Evolutionary conservation across 1,284 basidiomycete species (phyloP), one percentile per base, ranked within the genome.

Genomic region (Puccinia horiana): DNA sequence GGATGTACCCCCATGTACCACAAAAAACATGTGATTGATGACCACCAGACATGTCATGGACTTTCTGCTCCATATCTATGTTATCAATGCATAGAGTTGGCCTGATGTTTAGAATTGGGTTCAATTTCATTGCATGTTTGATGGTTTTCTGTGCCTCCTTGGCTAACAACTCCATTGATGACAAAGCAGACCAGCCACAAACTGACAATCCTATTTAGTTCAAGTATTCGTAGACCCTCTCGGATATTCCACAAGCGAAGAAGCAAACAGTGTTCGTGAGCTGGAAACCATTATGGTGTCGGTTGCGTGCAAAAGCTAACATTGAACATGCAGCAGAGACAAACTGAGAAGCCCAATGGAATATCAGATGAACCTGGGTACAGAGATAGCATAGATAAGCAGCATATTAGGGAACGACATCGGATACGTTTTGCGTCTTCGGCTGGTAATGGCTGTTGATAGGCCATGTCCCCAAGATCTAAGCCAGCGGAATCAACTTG

Each of bases 1-100:
- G 63, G 3, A 67, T 67, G 18, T 67, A 67, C 11, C 63, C 63
- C 63, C 63, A 67, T 3, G 63, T 67, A 14, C 63, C 63, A 9
- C 63, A 23, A 35, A 67, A 67, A 14, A 26, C 29, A 67, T 67
- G 63, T 20, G 63, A 29, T 16, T 26, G 18, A 29, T 67, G n/a
- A 11, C 63, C 63, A 44, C 37, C 63, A 29, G 63, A 67, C 9
- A 63, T 29, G 12, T 26, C 29, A 35, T 63, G 61, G 26, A 63
- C 61, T 26, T 63, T 63, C 20, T 63, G n/a, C 6, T 29, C 61
- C 26, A 63, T 63, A 26, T 63, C 61, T 16, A 63, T 63, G 20
- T 63, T 63, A 37, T 63, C 61, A 8, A 63, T 63, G n/a, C 61
- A 63, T 8, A 63, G 14, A 16, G 29, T 16, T 6, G 61, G 61